Percentiles rank a stretch among this genome's conserved stretches.
phyloP scores from a whole-genome alignment of 805 yeast genomes.

The Metschnikowia cerradonensis region DNA sequence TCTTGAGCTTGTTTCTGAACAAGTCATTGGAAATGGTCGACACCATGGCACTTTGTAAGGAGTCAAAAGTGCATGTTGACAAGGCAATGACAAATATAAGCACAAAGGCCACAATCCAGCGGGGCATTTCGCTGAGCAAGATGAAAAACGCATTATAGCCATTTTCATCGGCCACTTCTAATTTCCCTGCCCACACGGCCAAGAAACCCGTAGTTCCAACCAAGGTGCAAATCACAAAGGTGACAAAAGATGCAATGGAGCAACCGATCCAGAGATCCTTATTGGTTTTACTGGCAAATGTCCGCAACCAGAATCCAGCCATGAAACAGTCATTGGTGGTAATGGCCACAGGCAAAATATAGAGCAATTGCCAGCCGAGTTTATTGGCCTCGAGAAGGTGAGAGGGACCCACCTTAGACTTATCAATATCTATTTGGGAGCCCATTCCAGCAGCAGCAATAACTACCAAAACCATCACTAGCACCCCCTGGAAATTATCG shows the following conservation, averaged over 20 bases:
- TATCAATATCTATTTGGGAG: slow-evolving; percentile 60
- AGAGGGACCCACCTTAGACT: slow-evolving; percentile 57
- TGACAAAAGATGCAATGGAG: slow-evolving; percentile 65
- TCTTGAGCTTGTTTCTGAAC: slow-evolving; percentile 73
- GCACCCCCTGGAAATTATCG: slow-evolving; percentile 77
- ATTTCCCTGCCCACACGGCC: slow-evolving; percentile 86
- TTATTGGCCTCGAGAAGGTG: slow-evolving; percentile 62
- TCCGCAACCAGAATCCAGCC: slow-evolving; percentile 91
- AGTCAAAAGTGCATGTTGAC: slow-evolving; percentile 87
- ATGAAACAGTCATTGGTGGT: slow-evolving; percentile 86
- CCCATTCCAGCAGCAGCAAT: slow-evolving; percentile 81
- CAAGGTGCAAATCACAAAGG: slow-evolving; percentile 60
- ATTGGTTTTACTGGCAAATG: slow-evolving; percentile 82
- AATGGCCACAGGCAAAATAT: slow-evolving; percentile 81
- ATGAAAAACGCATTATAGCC: slow-evolving; percentile 72
- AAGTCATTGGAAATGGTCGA: slow-evolving; percentile 87
- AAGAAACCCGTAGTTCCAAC: slow-evolving; percentile 81
- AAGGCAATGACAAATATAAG: slow-evolving; percentile 68
- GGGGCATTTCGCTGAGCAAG: slow-evolving; percentile 67
- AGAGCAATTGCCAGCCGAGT: slow-evolving; percentile 86
- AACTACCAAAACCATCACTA: slow-evolving; percentile 62
- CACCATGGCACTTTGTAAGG: slow-evolving; percentile 82
- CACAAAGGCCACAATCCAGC: slow-evolving; percentile 83
- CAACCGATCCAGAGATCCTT: slow-evolving; percentile 74
- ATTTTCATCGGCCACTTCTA: slow-evolving; percentile 47